Base-by-base conservation (phyloP, 106 monocot species). In the Iris macrosiphon region DNA sequence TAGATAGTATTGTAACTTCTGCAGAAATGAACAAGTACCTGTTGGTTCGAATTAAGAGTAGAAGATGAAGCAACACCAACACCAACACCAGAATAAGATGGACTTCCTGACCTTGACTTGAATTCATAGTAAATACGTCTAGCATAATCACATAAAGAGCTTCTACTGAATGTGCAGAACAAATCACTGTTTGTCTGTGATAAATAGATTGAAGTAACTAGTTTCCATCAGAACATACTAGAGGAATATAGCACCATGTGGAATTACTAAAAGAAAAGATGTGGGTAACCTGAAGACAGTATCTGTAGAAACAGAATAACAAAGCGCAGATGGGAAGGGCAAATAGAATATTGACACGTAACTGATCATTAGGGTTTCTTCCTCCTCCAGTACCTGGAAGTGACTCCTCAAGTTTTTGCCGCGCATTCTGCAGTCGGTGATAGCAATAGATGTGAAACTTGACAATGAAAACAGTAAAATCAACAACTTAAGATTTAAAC, bases 351-450 rank as follows among this genome's bases (percentile, higher is more conserved):
- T 65, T 78, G 65, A 91, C 66, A 2, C 80, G 14, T 7, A 79
- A 22, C 49, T 79, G 72, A 15, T 87, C 79, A 32, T 57, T 63
- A 75, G 80, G 81, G 56, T 68, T 85, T 38, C 63, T 81, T 47
- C 98, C 98, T 20, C 91, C 87, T 52, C 68, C 86, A 59, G 91
- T 91, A 54, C 98, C 91, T 49, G 98, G 98, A 71, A 99, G 80
- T 55, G 98, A 73, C 59, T 83, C 91, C 28, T 76, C 66, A 49
- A 99, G 91, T 9, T 67, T 68, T 76, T 75, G 59, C 12, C 98
- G 62, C 48, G 75, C 75, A 75, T 64, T 77, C 98, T 99, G 75
- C 60, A 55, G 16, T 2, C 14, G 5, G 11, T n/a, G n/a, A n/a
- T n/a, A n/a, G n/a, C n/a, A n/a, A n/a, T n/a, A n/a, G n/a, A n/a